Base-by-base conservation (phyloP, 2,329 filamentous ascomycete genomes). In the Epichloe sp. region DNA sequence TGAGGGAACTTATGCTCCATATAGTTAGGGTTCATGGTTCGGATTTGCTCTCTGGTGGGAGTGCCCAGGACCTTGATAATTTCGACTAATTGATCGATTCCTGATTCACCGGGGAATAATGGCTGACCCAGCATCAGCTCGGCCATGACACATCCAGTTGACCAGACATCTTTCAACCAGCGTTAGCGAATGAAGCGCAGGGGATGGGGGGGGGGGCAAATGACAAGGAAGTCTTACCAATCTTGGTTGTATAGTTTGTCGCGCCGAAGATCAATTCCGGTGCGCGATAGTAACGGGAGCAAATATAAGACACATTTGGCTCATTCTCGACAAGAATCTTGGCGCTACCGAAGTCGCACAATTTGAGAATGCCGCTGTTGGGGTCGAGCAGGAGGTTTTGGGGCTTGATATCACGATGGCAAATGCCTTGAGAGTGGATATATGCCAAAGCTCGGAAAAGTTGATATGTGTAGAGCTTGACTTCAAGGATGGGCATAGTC, bases 1-100 rank as follows among this genome's bases (percentile, higher is more conserved):
- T 98, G 93, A 46, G 93, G 93, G 71, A 98, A 98, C 75, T 97
- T 97, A 75, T 98, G 93, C 74, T 98, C 93, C 93, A 98, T 98
- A 72, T 98, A 98, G 71, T 98, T 98, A 53, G 93, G 93, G 71
- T 98, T 98, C 93, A 98, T 98, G 58, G 93, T 98, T 60, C 93
- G 87, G 64, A 98, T 98, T 71, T 98, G 93, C 68, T 98, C 93
- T 57, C 93, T 81, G 37, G 93, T 97, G 17, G 93, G 93, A 17
- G 93, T 98, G 54, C 93, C 93, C 54, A 98, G 75, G 49, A 98
- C 91, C 74, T 98, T 98, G 78, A 98, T 98, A 67, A 98, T 98
- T 71, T 98, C 93, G 44, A 98, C 93, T 47, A 98, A 76, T 68
- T 98, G 93, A 66, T 98, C 93, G 63, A 98, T 98, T 57, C 93